phyloP scores from a whole-genome alignment of 495 filamentous ascomycete genomes.

The Pseudomonodictys pantanalensis region DNA sequence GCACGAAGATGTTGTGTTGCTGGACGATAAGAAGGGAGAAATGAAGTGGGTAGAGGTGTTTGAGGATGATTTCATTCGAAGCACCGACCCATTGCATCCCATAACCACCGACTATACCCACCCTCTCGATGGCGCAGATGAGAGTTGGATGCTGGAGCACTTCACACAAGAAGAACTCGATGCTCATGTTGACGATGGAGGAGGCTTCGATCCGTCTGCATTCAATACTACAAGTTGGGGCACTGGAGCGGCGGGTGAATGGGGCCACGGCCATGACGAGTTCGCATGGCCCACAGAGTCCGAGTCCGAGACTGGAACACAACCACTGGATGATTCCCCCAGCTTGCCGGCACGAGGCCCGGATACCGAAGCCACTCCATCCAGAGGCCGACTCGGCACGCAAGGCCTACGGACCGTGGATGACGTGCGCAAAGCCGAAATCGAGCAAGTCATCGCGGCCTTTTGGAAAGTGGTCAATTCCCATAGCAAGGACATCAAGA shows the following conservation, averaged over 20 bases:
- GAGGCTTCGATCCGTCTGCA: too few species aligned
- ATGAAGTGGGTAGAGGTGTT: background rate
- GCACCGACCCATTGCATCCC: background rate
- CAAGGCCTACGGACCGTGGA: background rate
- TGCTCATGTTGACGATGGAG: too few species aligned
- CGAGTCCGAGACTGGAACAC: background rate
- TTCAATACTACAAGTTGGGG: background rate
- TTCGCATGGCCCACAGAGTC: too few species aligned
- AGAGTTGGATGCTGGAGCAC: background rate
- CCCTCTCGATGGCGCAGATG: background rate
- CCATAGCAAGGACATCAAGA: background rate
- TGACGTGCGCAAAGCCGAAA: background rate
- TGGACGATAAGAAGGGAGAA: background rate
- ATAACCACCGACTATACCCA: background rate
- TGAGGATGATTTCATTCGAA: background rate
- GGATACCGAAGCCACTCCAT: background rate
- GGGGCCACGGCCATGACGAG: background rate
- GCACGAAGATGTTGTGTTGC: conserved; percentile 8
- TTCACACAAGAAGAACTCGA: background rate
- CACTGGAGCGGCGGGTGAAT: background rate
- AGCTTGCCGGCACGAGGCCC: conserved; percentile 1
- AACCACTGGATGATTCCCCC: background rate
- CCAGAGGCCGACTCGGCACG: background rate
- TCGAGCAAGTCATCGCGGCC: background rate
- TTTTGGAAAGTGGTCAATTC: conserved; percentile 11